These are phyloP conservation scores for Hsuehochloa calcarea DNA, from an alignment of 176 grass and related monocot genomes.

Conservation along the genomic window DNA sequence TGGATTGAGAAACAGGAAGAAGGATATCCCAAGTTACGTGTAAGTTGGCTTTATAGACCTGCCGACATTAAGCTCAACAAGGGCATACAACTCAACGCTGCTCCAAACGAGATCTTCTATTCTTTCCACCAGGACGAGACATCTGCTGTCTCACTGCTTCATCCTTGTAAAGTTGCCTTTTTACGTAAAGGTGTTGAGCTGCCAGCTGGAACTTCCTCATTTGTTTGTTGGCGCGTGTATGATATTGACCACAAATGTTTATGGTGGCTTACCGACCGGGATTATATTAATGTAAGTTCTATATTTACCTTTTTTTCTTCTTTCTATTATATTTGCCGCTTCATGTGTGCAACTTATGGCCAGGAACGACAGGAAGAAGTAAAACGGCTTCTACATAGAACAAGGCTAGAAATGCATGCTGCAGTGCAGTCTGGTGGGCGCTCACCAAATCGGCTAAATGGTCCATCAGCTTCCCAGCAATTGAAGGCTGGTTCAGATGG, in stretches of 20 bases:
- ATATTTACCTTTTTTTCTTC: constrained; percentile 1
- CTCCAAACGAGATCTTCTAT: constrained; percentile 86
- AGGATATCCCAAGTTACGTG: constrained; percentile 59
- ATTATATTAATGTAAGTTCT: constrained; percentile 89
- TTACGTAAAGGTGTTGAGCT: constrained; percentile 74
- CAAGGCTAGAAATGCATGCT: constrained; percentile 89
- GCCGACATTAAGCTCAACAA: constrained; percentile 74
- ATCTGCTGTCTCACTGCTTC: constrained; percentile 76
- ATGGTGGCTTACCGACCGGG: constrained; percentile 91
- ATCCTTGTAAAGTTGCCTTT: constrained; percentile 94
- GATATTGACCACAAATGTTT: constrained; percentile 88
- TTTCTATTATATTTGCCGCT: constrained; percentile 17
- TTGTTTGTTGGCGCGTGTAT: constrained; percentile 80
- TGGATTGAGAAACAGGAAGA: constrained; percentile 55
- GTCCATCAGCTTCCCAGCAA: constrained; percentile 59
- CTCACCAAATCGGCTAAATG: constrained; percentile 68
- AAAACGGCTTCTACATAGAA: constrained; percentile 65
- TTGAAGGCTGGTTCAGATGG: constrained; percentile 56
- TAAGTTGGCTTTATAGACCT: constrained; percentile 85
- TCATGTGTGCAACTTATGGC: constrained; percentile 40
- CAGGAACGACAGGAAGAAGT: constrained; percentile 92
- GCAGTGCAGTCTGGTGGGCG: constrained; percentile 72
- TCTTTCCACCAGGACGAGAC: constrained; percentile 85
- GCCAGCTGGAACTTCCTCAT: constrained; percentile 62
- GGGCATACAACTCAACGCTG: constrained; percentile 52